A percentile compares a stretch with the other conserved stretches of the same genome.
Conservation (phyloP, 1,139 yeast species). For the Hyphopichia khmerensis region DNA sequence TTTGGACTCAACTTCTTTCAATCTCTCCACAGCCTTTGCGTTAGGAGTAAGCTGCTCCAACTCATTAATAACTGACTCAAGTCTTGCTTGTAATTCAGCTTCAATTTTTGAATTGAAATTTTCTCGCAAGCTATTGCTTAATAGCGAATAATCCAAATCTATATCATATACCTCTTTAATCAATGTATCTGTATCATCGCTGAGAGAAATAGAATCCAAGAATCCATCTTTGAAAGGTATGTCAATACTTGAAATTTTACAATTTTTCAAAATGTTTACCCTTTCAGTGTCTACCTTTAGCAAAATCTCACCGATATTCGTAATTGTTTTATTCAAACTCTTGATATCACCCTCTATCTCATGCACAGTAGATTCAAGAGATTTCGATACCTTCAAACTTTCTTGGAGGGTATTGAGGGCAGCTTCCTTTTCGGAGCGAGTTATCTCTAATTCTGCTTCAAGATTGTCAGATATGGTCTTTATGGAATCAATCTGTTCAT, state of each 20-base stretch:
- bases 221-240: conserved; percentile 66
- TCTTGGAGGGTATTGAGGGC: conserved; percentile 24
- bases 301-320: conserved; percentile 49
- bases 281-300: conserved; percentile 60
- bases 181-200: conserved; percentile 38
- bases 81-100: conserved; percentile 44
- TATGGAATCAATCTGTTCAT: conserved; percentile 29
- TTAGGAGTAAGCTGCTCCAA: conserved; percentile 74
- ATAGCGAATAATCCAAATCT: conserved; percentile 55
- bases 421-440: conserved; percentile 34
- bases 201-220: conserved; percentile 50
- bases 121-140: conserved; percentile 47
- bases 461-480: conserved; percentile 41
- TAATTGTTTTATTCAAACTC: conserved; percentile 29
- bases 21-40: conserved; percentile 74
- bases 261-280: conserved; percentile 61
- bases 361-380: conserved; percentile 31
- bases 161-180: conserved; percentile 45
- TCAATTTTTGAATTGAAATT: conserved; percentile 37
- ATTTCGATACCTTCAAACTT: conserved; percentile 24
- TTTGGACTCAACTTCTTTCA: conserved; percentile 65
- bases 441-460: conserved; percentile 52
- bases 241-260: conserved; percentile 70
- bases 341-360: conserved; percentile 34
- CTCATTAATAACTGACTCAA: conserved; percentile 36